phyloP scores from a whole-genome alignment of 441 rosid species.

The Mallotus repandus region DNA sequence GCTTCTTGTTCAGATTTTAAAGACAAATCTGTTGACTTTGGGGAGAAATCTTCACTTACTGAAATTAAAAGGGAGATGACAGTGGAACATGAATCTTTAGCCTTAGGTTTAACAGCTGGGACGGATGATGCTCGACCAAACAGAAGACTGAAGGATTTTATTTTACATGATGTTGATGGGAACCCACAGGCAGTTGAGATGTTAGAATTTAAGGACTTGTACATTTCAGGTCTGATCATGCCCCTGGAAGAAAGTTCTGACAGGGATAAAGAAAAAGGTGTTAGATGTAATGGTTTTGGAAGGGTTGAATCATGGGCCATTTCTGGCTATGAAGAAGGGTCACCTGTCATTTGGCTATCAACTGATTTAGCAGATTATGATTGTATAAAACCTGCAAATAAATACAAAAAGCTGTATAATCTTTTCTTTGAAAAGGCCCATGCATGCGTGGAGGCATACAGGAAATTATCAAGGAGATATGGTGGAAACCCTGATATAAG shows the following conservation, averaged over 20 bases:
- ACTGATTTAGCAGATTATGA: constrained; percentile 74
- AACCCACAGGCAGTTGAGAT: constrained; percentile 53
- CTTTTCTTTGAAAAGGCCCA: constrained; percentile 64
- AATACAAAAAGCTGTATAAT: constrained; percentile 50
- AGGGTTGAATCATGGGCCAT: constrained; percentile 67
- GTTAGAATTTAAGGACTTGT: constrained; percentile 63
- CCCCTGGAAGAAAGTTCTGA: constrained; percentile 46
- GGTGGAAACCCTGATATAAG: constrained; percentile 63
- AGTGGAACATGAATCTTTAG: constrained; percentile 43
- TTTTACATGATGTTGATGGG: constrained; percentile 53
- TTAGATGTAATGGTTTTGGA: constrained; percentile 60
- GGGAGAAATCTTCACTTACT: constrained; percentile 34
- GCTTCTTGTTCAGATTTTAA: constrained; percentile 53
- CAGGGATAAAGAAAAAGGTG: constrained; percentile 43
- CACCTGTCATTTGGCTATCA: constrained; percentile 68
- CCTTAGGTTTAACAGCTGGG: constrained; percentile 37
- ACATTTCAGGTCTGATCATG: constrained; percentile 58
- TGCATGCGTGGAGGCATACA: constrained; percentile 64
- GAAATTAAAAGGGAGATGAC: constrained; percentile 35
- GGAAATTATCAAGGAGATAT: constrained; percentile 49
- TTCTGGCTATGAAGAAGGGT: constrained; percentile 84
- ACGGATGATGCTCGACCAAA: constrained; percentile 41
- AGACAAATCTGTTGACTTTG: constrained; percentile 36
- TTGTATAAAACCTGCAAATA: constrained; percentile 57
- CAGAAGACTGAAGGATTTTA: constrained; percentile 65